phyloP scores from a whole-genome alignment of 768 basidiomycete genomes.

The Suillus tomentosus region DNA sequence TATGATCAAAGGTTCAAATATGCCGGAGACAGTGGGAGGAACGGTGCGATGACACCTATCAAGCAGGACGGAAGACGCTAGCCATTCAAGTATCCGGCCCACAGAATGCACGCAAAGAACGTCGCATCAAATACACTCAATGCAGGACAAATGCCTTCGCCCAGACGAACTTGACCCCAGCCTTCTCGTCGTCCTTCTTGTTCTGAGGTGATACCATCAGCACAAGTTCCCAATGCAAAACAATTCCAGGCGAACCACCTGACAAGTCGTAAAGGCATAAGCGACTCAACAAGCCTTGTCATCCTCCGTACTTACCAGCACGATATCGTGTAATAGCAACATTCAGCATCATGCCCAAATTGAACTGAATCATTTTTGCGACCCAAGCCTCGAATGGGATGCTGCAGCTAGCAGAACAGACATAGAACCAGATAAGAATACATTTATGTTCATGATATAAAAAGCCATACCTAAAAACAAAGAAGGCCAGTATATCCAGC shows the following conservation, averaged over 20 bases:
- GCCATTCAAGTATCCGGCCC: not conserved
- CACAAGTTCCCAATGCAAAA: not conserved
- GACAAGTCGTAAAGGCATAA: not conserved
- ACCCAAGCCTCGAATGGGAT: not conserved
- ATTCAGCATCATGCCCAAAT: not conserved
- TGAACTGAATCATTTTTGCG: not conserved
- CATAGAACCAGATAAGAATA: not conserved
- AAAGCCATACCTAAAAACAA: not conserved
- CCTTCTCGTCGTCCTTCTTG: not conserved
- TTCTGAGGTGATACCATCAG: not conserved
- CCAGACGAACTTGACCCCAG: not conserved
- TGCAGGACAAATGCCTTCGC: not conserved
- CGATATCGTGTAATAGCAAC: not conserved
- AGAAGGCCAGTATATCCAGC: not conserved
- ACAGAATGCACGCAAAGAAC: not conserved
- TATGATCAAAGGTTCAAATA: not conserved
- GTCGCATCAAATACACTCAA: not conserved
- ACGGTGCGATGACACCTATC: not conserved
- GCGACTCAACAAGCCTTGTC: not conserved
- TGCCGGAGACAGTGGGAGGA: not conserved
- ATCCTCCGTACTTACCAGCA: not conserved
- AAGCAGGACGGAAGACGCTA: not conserved
- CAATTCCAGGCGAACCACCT: not conserved
- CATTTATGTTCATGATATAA: not conserved
- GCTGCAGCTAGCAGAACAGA: not conserved